Evolutionary conservation across 2,329 filamentous ascomycete species (phyloP), one percentile per base, ranked within the genome.

Genomic region (Neonectria ditissima): DNA sequence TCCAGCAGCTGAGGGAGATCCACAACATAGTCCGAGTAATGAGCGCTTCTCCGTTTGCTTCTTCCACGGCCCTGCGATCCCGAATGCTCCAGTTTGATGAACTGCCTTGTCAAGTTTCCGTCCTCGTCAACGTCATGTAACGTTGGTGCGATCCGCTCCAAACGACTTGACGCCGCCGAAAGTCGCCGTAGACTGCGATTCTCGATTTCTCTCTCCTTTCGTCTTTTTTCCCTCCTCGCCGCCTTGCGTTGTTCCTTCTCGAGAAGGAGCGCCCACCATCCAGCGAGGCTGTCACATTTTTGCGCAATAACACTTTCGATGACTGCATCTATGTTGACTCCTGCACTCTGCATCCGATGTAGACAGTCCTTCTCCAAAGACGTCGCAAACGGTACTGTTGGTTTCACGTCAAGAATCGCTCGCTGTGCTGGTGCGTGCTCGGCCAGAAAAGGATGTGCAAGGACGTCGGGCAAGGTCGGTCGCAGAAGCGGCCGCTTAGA

Each of bases 171-270:
- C 6, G 95, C 94, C 60, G 92, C 93, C 66, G 96, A 98, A 48
- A 98, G 83, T 43, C 95, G 89, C 55, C 94, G 86, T 30, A 96
- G 84, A 65, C 89, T 92, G 76, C 93, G 91, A 60, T 89, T 89
- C 73, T 98, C 93, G 1, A 87, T 85, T 73, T 99, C 94, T 71
- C 89, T 90, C 76, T 98, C 94, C 74, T 87, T 93, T 9, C 95
- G 88, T 75, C 95, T 97, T 56, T 89, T 87, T 73, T 97, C 94
- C 66, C 91, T 85, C 65, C 94, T 86, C 65, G 82, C 86, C 68
- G 94, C 90, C 78, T 99, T 99, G 9, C 94, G 89, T 76, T 94
- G 89, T 75, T 99, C 96, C 77, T 98, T 99, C 75, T 98, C 96
- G 10, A 98, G 89, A 41, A 99, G 81, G 28, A 99, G 80, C 3